Conservation (phyloP, 2,329 filamentous ascomycete genomes). For the Trichoderma lentiforme region DNA sequence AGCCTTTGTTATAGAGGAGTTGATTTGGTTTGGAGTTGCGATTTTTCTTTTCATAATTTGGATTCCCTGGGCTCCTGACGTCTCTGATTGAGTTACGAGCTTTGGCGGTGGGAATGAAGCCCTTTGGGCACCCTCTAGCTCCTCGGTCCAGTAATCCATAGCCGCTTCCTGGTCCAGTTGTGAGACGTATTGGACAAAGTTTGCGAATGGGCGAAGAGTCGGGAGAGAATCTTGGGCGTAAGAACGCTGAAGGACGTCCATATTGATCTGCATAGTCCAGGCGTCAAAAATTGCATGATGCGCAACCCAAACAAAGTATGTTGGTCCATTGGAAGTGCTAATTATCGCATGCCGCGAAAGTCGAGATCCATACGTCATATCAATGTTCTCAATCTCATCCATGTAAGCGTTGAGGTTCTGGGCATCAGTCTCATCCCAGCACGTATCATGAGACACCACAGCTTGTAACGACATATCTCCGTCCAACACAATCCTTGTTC, state of each 20-base stretch:
- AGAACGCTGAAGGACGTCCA: background rate
- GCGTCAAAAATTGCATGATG: slow-evolving; percentile 27
- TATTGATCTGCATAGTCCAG: slow-evolving; percentile 19
- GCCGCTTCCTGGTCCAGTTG: background rate
- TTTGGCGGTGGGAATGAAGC: slow-evolving; percentile 5
- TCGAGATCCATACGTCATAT: slow-evolving; percentile 4
- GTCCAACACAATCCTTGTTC: slow-evolving; percentile 23
- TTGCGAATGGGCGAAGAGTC: slow-evolving; percentile 8
- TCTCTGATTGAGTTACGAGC: background rate
- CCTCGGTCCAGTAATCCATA: background rate
- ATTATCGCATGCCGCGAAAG: slow-evolving; percentile 13
- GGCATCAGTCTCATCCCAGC: background rate
- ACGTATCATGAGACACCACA: slow-evolving; percentile 15
- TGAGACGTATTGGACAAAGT: slow-evolving; percentile 18
- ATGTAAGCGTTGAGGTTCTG: background rate
- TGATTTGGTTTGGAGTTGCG: background rate
- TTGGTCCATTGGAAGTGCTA: background rate
- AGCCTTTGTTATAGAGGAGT: slow-evolving; percentile 19
- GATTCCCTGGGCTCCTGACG: background rate
- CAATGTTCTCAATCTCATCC: background rate
- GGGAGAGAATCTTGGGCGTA: slow-evolving; percentile 3
- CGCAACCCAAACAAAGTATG: slow-evolving; percentile 22
- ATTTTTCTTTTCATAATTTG: background rate
- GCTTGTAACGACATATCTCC: slow-evolving; percentile 14
- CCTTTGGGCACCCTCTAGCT: background rate